Evolutionary conservation across 73 alveolate species (phyloP).

Genomic region (Paramecium sexaurelia): DNA sequence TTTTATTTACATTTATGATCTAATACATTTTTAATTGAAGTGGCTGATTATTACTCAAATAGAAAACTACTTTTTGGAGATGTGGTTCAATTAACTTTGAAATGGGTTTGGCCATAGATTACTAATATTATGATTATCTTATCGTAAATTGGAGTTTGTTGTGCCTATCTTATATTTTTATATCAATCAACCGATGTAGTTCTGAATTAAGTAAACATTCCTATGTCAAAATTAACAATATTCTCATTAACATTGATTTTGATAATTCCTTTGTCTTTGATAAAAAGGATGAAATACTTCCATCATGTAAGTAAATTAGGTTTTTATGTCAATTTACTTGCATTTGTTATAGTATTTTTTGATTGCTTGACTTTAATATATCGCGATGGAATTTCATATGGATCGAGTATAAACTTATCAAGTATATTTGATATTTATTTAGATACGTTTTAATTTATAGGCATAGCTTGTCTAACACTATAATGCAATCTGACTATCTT

Average conservation of each 20-base stretch:
- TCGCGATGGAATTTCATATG: background rate
- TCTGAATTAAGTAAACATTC: background rate
- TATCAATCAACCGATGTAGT: background rate
- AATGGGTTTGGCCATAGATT: slow-evolving; percentile 1
- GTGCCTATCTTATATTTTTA: background rate
- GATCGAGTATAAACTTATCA: background rate
- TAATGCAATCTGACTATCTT: background rate
- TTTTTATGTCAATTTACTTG: background rate
- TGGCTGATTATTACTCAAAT: background rate
- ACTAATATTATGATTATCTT: background rate
- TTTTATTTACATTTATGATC: background rate
- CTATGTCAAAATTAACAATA: background rate
- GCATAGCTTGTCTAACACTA: background rate
- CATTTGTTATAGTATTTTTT: background rate
- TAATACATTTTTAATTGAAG: background rate
- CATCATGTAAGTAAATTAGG: background rate
- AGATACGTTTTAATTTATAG: background rate
- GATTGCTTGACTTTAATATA: background rate
- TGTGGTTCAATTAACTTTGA: background rate
- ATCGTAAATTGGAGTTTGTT: background rate
- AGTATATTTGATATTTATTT: background rate
- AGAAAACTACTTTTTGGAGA: background rate
- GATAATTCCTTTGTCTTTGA: background rate
- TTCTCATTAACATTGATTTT: background rate
- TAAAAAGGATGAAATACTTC: background rate